Evolutionary conservation across 129 eudicot genomes (phyloP).

Genomic region (Flaveria linearis): DNA sequence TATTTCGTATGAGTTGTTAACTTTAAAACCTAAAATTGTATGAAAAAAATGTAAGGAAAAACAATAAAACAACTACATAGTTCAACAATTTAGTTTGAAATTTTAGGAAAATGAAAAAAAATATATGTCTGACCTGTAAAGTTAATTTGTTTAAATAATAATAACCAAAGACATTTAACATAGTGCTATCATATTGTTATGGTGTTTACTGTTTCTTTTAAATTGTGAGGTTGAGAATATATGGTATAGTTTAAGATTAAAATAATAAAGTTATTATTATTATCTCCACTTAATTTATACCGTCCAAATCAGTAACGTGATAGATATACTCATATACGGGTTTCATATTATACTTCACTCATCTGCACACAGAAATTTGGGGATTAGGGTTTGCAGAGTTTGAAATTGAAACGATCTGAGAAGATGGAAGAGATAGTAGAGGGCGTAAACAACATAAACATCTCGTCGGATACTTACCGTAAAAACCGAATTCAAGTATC

Average conservation of each 20-base stretch:
- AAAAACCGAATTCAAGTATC: slow-evolving; percentile 76
- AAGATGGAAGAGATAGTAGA: slow-evolving; percentile 46
- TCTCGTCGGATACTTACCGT: slow-evolving; percentile 41
- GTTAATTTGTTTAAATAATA: too few relatives aligned
- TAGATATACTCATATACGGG: background rate
- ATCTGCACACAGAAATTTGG: background rate
- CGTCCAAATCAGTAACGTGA: background rate
- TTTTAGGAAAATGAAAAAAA: background rate
- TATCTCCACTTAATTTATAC: background rate
- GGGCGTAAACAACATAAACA: slow-evolving; percentile 38
- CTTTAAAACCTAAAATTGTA: too few relatives aligned
- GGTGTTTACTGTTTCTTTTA: too few relatives aligned
- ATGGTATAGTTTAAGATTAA: too few relatives aligned
- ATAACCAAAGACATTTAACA: too few relatives aligned
- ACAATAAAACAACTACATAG: background rate
- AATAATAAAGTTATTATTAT: too few relatives aligned
- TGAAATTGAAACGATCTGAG: background rate
- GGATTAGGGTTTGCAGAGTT: slow-evolving; percentile 22
- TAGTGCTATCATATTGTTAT: too few relatives aligned
- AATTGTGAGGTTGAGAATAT: too few relatives aligned
- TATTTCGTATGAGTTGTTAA: too few relatives aligned
- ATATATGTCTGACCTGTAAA: too few relatives aligned
- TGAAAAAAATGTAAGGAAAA: background rate
- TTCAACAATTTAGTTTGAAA: background rate
- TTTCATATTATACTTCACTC: background rate